phyloP scores from a whole-genome alignment of 2,329 filamentous ascomycete genomes.

The Aspergillus quadricinctus region DNA sequence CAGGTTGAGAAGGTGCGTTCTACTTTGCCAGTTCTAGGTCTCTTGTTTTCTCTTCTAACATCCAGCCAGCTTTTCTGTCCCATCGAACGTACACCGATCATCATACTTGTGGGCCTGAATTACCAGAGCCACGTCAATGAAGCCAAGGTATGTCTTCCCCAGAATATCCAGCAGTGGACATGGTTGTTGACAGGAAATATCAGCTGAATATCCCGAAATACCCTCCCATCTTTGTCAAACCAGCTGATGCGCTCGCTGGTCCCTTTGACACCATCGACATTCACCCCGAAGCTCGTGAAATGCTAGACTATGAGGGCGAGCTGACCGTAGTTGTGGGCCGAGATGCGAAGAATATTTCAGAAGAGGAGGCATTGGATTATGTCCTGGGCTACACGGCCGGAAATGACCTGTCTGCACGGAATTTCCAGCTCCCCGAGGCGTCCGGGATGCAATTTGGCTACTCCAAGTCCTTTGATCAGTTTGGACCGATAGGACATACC shows the following conservation, averaged over 20 bases:
- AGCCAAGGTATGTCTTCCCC: too few species aligned
- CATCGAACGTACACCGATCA: too few species aligned
- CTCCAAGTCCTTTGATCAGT: constrained; percentile 39
- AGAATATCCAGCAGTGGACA: too few species aligned
- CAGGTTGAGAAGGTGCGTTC: too few species aligned
- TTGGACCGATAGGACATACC: constrained; percentile 35
- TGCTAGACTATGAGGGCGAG: constrained; percentile 25
- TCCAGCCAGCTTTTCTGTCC: too few species aligned
- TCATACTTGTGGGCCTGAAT: too few species aligned
- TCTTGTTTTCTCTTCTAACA: too few species aligned
- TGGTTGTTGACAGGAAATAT: too few species aligned
- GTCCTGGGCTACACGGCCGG: not conserved
- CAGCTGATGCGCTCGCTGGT: not conserved
- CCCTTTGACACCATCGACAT: not conserved
- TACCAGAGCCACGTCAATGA: too few species aligned
- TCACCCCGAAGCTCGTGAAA: not conserved
- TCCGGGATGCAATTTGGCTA: constrained; percentile 37
- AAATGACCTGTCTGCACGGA: constrained; percentile 10
- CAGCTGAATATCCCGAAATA: not conserved
- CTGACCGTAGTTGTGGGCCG: constrained; percentile 23
- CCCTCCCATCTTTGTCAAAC: constrained; percentile 1
- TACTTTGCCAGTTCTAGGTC: too few species aligned
- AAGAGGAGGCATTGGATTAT: constrained; percentile 16
- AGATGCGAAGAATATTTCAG: constrained; percentile 16
- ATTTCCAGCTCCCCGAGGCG: constrained; percentile 24